Evolutionary conservation across 148 eudicot species (phyloP), one percentile per base, ranked within the genome.

Genomic region (Chenopodium quinoa): DNA sequence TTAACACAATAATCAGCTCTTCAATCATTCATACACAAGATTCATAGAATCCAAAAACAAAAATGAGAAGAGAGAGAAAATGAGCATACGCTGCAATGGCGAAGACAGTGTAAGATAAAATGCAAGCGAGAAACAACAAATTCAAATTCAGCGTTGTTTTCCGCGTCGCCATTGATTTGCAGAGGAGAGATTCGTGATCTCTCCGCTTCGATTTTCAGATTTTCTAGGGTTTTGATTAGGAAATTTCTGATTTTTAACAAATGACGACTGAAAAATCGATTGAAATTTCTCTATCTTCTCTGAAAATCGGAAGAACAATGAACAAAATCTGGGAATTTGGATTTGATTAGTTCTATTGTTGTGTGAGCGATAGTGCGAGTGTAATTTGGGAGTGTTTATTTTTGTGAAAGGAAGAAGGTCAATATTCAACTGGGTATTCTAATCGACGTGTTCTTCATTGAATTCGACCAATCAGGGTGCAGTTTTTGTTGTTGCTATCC

Each of bases 11-110:
- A 31, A 48, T 81, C 46, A 86, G 72, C 76, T 44, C 31, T 66
- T 79, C 78, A 47, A 19, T 78, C 74, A 63, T 13, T 17, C 20
- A 82, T 71, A 7, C 77, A 64, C 4, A 11, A 32, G 19, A 52
- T n/a, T 7, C 9, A 12, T 11, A 27, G 9, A 4, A 17, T 10
- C 9, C 2, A 13, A 47, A 23, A 29, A 67, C 12, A 22, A n/a
- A n/a, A n/a, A 58, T 29, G 62, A 78, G 54, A 80, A 63, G 46
- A n/a, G 29, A 63, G 19, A 34, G 13, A 27, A 54, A 34, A 31
- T 22, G 22, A 66, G 69, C 93, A 77, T 89, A 95, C 98, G 91
- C 98, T 23, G 97, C 91, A 90, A 89, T 89, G 88, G 93, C 86
- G 81, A 84, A 78, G 29, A 89, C 62, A 73, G 77, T 84, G 88